Base-by-base conservation (phyloP, 352 stramenopile species). In the Phytophthora sp. region DNA sequence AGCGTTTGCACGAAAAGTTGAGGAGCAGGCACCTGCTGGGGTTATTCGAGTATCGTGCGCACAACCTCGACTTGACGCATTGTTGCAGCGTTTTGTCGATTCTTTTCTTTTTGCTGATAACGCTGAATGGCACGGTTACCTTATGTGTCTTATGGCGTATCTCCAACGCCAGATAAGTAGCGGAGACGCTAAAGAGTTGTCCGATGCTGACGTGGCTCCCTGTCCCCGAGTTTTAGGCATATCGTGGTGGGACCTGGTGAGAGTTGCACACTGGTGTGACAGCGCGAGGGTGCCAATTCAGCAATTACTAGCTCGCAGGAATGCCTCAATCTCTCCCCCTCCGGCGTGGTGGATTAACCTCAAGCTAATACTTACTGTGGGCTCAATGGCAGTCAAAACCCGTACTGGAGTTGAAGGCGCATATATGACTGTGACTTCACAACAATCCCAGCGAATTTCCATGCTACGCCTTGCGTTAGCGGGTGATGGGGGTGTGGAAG, bases 81-180 rank as follows among this genome's bases (percentile, higher is more conserved):
- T 72, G 44, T 18, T 72, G 15, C 50, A 72, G 30, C 45, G 31
- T n/a, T 72, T 68, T 21, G 35, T 67, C 15, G 50, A 72, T 31
- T 57, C 50, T 5, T 12, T 72, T 23, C 10, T 68, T 21, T 49
- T 54, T 17, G n/a, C 57, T 13, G 56, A 72, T 41, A n/a, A 23
- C 6, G 34, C 35, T 2, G 21, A 49, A 32, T 68, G 63, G 63
- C 31, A 68, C 13, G 28, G 27, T 28, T 38, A 72, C 18, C 48
- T 68, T 35, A 51, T 32, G 7, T 24, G 43, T 8, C 8, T 72
- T 12, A 28, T 18, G 11, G 49, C 63, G 23, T 72, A 72, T 37
- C 63, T 72, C 9, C 51, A 64, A 13, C 57, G 63, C 38, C 63
- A 68, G 21, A 20, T 54, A 13, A 46, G 39, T 20, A 41, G 20